Percentiles rank a stretch among this genome's conserved stretches.
phyloP scores from a whole-genome alignment of 2,329 filamentous ascomycete genomes.

The Penicillium sp. region DNA sequence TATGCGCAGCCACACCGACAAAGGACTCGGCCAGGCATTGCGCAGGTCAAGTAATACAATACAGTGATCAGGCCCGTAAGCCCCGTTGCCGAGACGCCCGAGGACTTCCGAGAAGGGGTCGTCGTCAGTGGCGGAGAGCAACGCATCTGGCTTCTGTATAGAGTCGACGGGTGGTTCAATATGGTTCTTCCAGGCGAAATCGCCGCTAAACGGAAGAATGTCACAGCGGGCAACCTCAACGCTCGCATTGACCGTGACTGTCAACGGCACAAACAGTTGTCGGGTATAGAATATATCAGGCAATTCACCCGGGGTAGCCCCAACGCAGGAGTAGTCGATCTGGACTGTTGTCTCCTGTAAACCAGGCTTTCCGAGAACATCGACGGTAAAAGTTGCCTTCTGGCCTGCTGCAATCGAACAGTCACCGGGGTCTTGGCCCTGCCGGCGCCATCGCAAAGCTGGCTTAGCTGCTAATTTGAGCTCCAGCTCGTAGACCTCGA shows the following conservation, averaged over 20 bases:
- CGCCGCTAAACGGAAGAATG: slow-evolving; percentile 67
- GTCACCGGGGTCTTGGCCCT: slow-evolving; percentile 46
- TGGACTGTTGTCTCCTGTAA: slow-evolving; percentile 76
- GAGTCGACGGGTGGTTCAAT: slow-evolving; percentile 12
- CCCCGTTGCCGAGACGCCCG: slow-evolving; percentile 39
- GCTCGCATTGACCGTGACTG: slow-evolving; percentile 87
- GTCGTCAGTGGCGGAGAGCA: slow-evolving; percentile 28
- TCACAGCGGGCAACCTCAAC: slow-evolving; percentile 79
- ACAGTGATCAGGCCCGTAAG: slow-evolving; percentile 62
- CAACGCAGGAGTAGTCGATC: slow-evolving; percentile 83
- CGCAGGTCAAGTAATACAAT: slow-evolving; percentile 78
- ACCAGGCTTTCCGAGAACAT: slow-evolving; percentile 82
- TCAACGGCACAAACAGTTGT: slow-evolving; percentile 75
- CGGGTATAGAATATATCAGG: slow-evolving; percentile 77
- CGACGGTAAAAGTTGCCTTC: slow-evolving; percentile 71
- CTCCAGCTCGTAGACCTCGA: slow-evolving; percentile 83
- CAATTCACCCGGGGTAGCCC: slow-evolving; percentile 64
- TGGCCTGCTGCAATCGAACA: slow-evolving; percentile 64
- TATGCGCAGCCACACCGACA: slow-evolving; percentile 62
- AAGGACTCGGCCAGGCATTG: slow-evolving; percentile 82
- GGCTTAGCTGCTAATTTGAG: slow-evolving; percentile 72
- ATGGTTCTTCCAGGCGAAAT: slow-evolving; percentile 62
- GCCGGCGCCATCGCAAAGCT: slow-evolving; percentile 58
- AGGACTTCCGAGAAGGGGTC: slow-evolving; percentile 48
- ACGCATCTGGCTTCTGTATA: slow-evolving; percentile 4